A percentile compares a stretch with the other conserved stretches of the same genome.
These are phyloP conservation scores for Septoria linicola DNA, from an alignment of 2,329 filamentous ascomycete species.

Conservation along the genomic window DNA sequence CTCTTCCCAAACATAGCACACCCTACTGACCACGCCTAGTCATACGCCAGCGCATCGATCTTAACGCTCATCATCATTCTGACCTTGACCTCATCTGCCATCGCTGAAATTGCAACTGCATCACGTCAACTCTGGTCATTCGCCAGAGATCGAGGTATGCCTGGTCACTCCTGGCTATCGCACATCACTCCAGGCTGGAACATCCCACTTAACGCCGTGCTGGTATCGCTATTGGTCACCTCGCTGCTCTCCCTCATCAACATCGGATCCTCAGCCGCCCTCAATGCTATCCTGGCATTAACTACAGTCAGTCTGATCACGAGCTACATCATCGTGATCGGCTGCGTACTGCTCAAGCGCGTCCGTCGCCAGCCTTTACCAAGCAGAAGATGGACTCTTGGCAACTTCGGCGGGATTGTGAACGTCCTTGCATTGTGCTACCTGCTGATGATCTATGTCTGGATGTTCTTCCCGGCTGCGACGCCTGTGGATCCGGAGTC, in stretches of 20 bases:
- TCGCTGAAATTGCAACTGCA: conserved; percentile 40
- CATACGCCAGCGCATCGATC: conserved; percentile 35
- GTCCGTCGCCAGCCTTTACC: too few species aligned
- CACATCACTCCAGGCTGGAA: conserved; percentile 5
- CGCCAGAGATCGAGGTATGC: conserved; percentile 41
- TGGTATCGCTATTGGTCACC: conserved; percentile 10
- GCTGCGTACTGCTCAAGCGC: too few species aligned
- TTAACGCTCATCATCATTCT: conserved; percentile 37
- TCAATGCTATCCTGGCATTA: conserved; percentile 47
- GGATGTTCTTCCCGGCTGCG: conserved; percentile 18
- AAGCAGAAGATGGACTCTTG: too few species aligned
- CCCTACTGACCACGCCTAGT: too few species aligned
- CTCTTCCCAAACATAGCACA: too few species aligned
- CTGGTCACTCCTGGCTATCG: too few species aligned
- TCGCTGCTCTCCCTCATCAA: conserved; percentile 51
- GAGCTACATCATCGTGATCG: too few species aligned
- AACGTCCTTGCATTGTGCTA: conserved; percentile 14
- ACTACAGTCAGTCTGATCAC: too few species aligned
- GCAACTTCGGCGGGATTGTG: conserved; percentile 14
- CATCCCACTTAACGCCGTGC: conserved; percentile 14
- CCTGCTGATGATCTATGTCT: conserved; percentile 11
- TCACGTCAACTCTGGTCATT: conserved; percentile 36
- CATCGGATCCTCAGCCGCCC: conserved; percentile 51
- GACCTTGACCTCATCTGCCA: conserved; percentile 33
- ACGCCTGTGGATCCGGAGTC: conserved; percentile 36